phyloP scores from a whole-genome alignment of 768 basidiomycete genomes.

The Calocybe cyanea region DNA sequence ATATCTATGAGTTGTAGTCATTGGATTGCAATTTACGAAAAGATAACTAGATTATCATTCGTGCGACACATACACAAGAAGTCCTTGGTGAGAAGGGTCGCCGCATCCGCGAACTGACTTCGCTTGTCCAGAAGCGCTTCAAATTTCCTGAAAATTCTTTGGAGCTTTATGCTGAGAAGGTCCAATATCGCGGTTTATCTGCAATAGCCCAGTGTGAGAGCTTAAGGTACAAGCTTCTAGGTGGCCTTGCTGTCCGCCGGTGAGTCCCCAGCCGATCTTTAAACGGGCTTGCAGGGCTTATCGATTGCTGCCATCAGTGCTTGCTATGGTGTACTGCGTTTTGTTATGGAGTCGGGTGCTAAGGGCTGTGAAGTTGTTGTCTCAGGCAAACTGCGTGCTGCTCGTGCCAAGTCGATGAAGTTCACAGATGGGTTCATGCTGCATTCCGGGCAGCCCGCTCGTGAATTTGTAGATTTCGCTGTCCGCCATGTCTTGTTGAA shows the following conservation, averaged over 20 bases:
- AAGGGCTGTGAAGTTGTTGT: constrained; percentile 99
- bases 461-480: constrained; percentile 96
- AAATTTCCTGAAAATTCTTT: constrained; percentile 99
- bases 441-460: constrained; percentile 95
- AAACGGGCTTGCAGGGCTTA: not conserved
- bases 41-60: constrained; percentile 85
- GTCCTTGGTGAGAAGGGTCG: constrained; percentile 99
- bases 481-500: constrained; percentile 97
- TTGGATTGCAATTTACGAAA: not conserved
- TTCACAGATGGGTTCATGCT: constrained; percentile 99
- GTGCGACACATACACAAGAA: constrained; percentile 98
- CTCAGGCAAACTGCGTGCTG: constrained; percentile 98
- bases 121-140: constrained; percentile 99
- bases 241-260: constrained; percentile 98
- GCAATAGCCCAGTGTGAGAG: constrained; percentile 99
- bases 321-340: constrained; percentile 99
- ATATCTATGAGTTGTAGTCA: not conserved
- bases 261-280: constrained; percentile 33
- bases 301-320: constrained; percentile 51
- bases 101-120: constrained; percentile 96
- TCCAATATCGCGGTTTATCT: constrained; percentile 95
- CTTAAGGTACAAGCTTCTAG: constrained; percentile 97
- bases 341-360: constrained; percentile 99
- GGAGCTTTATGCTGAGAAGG: constrained; percentile 99
- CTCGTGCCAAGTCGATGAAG: constrained; percentile 99